Percentiles rank a stretch among this genome's conserved stretches.
Conservation (phyloP, 805 yeast species). For the Schwanniomyces vanrijiae region DNA sequence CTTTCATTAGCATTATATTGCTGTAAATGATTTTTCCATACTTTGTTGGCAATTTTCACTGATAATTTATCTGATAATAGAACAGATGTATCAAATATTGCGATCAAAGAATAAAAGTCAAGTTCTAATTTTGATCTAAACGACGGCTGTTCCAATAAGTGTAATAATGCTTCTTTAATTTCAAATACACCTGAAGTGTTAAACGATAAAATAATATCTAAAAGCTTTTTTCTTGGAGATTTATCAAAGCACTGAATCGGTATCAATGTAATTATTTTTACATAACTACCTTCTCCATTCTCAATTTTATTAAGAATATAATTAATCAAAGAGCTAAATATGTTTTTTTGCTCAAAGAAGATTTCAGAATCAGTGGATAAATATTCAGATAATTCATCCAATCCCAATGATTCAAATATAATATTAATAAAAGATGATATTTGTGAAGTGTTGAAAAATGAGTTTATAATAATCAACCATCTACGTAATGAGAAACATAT, state of each 20-base stretch:
- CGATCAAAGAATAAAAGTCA: slow-evolving; percentile 24
- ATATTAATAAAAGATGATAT: slow-evolving; percentile 25
- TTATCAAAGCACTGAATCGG: slow-evolving; percentile 52
- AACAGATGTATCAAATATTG: slow-evolving; percentile 12
- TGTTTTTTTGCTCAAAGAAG: slow-evolving; percentile 48
- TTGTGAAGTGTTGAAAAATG: slow-evolving; percentile 26
- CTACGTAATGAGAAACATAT: slow-evolving; percentile 35
- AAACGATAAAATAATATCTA: slow-evolving; percentile 12
- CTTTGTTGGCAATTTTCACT: slow-evolving; percentile 26
- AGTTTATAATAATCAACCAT: slow-evolving; percentile 54
- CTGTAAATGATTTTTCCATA: slow-evolving; percentile 42
- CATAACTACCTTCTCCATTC: neutral
- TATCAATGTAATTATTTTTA: slow-evolving; percentile 19
- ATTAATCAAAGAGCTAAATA: slow-evolving; percentile 30
- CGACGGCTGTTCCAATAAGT: slow-evolving; percentile 51
- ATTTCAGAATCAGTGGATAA: slow-evolving; percentile 28
- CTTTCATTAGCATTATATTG: slow-evolving; percentile 33
- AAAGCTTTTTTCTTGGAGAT: slow-evolving; percentile 13
- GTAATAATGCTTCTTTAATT: slow-evolving; percentile 26
- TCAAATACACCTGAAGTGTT: neutral
- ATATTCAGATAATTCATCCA: slow-evolving; percentile 6
- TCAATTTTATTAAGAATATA: slow-evolving; percentile 11
- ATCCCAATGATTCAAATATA: slow-evolving; percentile 19
- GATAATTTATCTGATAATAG: neutral
- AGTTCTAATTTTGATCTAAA: slow-evolving; percentile 53